A percentile compares a stretch with the other conserved stretches of the same genome.
phyloP scores from a whole-genome alignment of 768 basidiomycete genomes.

The Boletus coccyginus region DNA sequence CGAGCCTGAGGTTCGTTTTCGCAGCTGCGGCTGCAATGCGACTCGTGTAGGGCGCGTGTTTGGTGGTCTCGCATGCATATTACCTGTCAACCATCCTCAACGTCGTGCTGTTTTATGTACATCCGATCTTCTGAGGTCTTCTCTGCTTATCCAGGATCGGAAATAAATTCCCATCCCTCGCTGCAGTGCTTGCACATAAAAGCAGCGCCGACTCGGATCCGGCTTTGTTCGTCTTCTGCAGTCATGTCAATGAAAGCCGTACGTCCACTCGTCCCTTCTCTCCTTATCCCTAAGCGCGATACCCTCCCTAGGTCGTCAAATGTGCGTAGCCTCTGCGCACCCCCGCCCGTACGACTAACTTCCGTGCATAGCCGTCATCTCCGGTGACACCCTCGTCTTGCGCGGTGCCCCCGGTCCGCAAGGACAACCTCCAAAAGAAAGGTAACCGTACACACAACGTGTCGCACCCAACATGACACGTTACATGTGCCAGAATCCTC shows the following conservation, averaged over 20 bases:
- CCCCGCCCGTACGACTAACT: slow-evolving; percentile 13
- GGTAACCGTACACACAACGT: slow-evolving; percentile 41
- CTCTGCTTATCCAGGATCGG: background rate
- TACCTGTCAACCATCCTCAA: too few species aligned
- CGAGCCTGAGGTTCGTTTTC: background rate
- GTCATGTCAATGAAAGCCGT: slow-evolving; percentile 80
- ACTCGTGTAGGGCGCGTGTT: slow-evolving; percentile 20
- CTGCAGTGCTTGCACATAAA: too few species aligned
- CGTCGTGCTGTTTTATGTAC: too few species aligned
- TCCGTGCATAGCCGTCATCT: slow-evolving; percentile 67
- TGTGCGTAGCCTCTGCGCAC: slow-evolving; percentile 36
- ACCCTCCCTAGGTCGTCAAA: slow-evolving; percentile 51
- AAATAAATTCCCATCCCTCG: background rate
- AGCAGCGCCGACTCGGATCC: too few species aligned
- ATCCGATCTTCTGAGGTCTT: too few species aligned
- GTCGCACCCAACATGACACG: slow-evolving; percentile 9
- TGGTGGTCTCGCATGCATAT: background rate
- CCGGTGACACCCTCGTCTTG: slow-evolving; percentile 86
- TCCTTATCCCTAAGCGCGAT: background rate
- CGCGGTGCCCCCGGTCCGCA: slow-evolving; percentile 74
- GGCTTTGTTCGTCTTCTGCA: too few species aligned
- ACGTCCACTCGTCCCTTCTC: slow-evolving; percentile 24
- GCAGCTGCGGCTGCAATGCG: slow-evolving; percentile 1
- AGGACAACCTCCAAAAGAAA: slow-evolving; percentile 88
- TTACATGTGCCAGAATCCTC: slow-evolving; percentile 55